These are phyloP conservation scores for Cryptococcus floricola DNA, from an alignment of 1,284 basidiomycete genomes.

Conservation along the genomic window DNA sequence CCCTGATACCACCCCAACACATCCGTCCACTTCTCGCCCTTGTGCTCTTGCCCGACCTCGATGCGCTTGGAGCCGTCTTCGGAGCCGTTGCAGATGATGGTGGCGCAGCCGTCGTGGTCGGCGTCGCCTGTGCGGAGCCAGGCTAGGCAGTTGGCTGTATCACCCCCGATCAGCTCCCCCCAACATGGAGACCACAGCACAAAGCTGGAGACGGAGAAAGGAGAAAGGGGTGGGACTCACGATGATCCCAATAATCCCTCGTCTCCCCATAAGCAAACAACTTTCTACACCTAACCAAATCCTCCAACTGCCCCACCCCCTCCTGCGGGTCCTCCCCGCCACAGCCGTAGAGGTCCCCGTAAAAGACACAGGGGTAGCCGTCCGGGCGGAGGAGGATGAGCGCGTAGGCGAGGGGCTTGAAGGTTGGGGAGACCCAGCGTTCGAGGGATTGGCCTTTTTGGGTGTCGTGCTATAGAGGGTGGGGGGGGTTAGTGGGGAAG, in stretches of 20 bases:
- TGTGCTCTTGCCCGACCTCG: slow-evolving; percentile 55
- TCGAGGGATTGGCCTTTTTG: slow-evolving; percentile 57
- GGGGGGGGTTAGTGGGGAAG: neutral
- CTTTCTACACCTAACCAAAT: slow-evolving; percentile 55
- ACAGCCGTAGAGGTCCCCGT: slow-evolving; percentile 70
- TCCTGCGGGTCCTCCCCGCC: slow-evolving; percentile 53
- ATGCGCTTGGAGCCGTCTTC: slow-evolving; percentile 50
- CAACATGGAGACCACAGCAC: neutral
- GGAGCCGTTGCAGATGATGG: slow-evolving; percentile 48
- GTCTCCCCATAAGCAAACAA: slow-evolving; percentile 56
- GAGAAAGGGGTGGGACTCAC: slow-evolving; percentile 43
- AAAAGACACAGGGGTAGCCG: slow-evolving; percentile 91
- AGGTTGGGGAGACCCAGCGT: slow-evolving; percentile 54
- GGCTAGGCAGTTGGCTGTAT: slow-evolving; percentile 49
- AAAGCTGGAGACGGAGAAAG: neutral
- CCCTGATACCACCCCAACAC: slow-evolving; percentile 56
- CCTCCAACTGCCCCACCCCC: slow-evolving; percentile 52
- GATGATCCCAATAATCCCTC: slow-evolving; percentile 55
- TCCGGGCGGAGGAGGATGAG: slow-evolving; percentile 74
- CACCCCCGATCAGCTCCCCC: neutral
- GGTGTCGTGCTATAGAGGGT: slow-evolving; percentile 49
- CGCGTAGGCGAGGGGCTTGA: slow-evolving; percentile 68
- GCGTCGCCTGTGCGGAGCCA: slow-evolving; percentile 56
- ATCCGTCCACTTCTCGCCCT: slow-evolving; percentile 58
- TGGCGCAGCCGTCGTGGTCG: slow-evolving; percentile 54